Evolutionary conservation across 1,284 basidiomycete genomes (phyloP).

Genomic region (Malassezia sp.): DNA sequence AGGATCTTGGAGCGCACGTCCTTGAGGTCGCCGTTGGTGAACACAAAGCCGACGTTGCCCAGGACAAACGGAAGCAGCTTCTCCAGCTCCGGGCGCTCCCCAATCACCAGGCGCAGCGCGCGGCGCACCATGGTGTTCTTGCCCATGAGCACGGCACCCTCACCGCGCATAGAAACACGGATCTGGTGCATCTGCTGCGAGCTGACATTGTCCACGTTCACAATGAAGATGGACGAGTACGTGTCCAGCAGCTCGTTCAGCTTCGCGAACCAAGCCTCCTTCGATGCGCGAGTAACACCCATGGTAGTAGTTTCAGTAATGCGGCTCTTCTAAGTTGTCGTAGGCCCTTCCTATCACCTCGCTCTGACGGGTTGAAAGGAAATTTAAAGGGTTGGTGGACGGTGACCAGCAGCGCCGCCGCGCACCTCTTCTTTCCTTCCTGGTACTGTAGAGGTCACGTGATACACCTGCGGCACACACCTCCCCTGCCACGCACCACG

Average conservation of each 20-base stretch:
- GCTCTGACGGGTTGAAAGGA: conserved; percentile 35
- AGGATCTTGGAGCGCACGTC: conserved; percentile 82
- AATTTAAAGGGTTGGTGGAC: conserved; percentile 22
- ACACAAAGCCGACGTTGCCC: conserved; percentile 99
- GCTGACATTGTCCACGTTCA: conserved; percentile 99
- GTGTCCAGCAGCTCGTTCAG: conserved; percentile 83
- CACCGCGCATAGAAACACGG: conserved; percentile 84
- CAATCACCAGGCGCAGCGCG: conserved; percentile 78
- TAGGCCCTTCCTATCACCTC: conserved; percentile 38
- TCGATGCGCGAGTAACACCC: conserved; percentile 81
- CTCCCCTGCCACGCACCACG: background rate
- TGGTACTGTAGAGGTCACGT: conserved; percentile 2
- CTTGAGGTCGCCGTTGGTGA: conserved; percentile 85
- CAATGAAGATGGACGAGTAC: conserved; percentile 90
- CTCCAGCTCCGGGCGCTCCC: conserved; percentile 87
- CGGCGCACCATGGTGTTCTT: conserved; percentile 99
- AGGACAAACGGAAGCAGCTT: conserved; percentile 86
- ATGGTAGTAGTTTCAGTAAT: conserved; percentile 50
- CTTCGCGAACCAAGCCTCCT: conserved; percentile 86
- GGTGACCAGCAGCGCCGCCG: too few species aligned
- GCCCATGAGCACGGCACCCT: conserved; percentile 95
- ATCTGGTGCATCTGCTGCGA: conserved; percentile 99
- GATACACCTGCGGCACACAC: background rate
- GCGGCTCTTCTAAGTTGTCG: conserved; percentile 13
- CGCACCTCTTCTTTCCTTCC: too few species aligned